Evolutionary conservation across 2,329 filamentous ascomycete genomes (phyloP), one percentile per base, ranked within the genome.

Genomic region (Colletotrichum neosansevieriae): DNA sequence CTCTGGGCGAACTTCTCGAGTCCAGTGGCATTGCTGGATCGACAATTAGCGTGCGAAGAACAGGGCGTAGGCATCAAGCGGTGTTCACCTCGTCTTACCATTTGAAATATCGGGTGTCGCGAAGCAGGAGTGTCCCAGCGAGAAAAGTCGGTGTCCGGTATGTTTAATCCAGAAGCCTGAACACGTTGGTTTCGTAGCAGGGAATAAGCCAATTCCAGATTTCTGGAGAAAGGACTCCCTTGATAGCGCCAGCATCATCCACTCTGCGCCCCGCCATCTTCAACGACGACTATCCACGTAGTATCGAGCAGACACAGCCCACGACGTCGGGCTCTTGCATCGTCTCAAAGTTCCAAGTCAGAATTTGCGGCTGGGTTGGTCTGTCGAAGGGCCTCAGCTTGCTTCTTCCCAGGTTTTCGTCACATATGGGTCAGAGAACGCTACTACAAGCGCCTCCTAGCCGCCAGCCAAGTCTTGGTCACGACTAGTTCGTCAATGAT

Each of bases 61-160:
- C 36, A 57, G 45, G 42, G 44, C 58, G 19, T 58, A 63, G 34
- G 63, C 58, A 40, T 63, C 17, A 6, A 32, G 34, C 40, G 34
- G 49, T 38, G 59, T 57, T 49, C 44, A 53, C n/a, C 36, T 58
- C 19, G 15, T 63, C 54, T 63, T 58, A 34, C 11, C 45, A 36
- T 50, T 49, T 34, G 63, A 59, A 34, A 59, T 49, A 38, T 44
- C 36, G 47, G 47, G 29, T 42, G 19, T 45, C 51, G 45, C n/a
- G 19, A 32, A 67, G 58, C 51, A 63, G 64, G 64, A 58, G 12
- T 67, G 64, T 32, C 64, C 64, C 29, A 9, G 64, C 51, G 36
- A 36, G 42, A 67, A 67, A 67, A 58, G 59, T 62, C 64, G 64
- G 64, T 67, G 64, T 67, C 64, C 58, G 53, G n/a, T 38, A 29